Evolutionary conservation across 768 basidiomycete genomes (phyloP).

Genomic region (Mycena kentingensis): DNA sequence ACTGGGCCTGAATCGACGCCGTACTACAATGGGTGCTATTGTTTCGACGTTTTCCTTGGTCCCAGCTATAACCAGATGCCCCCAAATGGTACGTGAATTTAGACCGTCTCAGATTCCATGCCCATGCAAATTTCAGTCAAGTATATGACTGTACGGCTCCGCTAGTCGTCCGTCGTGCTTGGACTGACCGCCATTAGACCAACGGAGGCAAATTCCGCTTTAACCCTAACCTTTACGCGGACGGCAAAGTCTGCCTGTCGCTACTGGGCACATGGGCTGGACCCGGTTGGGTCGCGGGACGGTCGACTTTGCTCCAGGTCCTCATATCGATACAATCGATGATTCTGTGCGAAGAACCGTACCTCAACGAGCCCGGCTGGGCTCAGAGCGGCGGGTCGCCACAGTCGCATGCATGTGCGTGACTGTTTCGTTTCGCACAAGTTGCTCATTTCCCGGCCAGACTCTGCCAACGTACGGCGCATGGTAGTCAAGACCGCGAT

Average conservation of each 20-base stretch:
- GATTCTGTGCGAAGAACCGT: conserved; percentile 94
- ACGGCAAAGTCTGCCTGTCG: conserved; percentile 93
- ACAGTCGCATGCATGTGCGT: conserved; percentile 74
- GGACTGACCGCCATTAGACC: conserved; percentile 48
- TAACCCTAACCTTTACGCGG: conserved; percentile 96
- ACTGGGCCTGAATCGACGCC: conserved; percentile 94
- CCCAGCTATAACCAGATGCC: conserved; percentile 87
- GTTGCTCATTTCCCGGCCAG: conserved; percentile 38
- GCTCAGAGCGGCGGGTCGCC: conserved; percentile 71
- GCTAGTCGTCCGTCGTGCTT: background rate
- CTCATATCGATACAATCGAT: conserved; percentile 95
- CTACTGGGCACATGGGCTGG: conserved; percentile 91
- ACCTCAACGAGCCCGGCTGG: conserved; percentile 92
- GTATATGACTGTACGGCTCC: conserved; percentile 57
- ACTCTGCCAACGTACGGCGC: conserved; percentile 88
- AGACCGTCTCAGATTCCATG: background rate
- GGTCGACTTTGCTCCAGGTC: conserved; percentile 79
- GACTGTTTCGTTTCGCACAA: background rate
- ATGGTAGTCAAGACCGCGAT: conserved; percentile 93
- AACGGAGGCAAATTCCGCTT: conserved; percentile 88
- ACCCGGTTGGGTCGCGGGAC: conserved; percentile 91
- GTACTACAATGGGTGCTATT: conserved; percentile 86
- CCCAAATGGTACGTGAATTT: conserved; percentile 42
- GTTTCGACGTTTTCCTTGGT: conserved; percentile 94
- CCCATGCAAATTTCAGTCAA: conserved; percentile 35